Evolutionary conservation across 2,329 filamentous ascomycete species (phyloP), one percentile per base, ranked within the genome.

Genomic region (Pseudogymnoascus sp.): DNA sequence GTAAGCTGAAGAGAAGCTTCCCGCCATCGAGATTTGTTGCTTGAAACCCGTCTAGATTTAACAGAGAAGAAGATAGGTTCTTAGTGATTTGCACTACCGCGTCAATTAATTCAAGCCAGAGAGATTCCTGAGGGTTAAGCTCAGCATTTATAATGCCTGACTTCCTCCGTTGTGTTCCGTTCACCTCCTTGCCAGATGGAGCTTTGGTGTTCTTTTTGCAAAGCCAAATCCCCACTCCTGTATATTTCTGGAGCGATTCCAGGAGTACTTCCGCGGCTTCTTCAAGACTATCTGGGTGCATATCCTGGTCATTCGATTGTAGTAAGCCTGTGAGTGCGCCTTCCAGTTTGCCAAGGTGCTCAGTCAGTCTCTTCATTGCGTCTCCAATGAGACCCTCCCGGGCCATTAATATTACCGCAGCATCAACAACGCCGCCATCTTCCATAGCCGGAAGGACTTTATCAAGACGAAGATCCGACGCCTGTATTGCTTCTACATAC

Each of bases 181-280:
- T 56, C 5, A 61, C 1, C 8, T 40, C 33, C 37, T 61, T 61
- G 4, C 33, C 59, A 29, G 33, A 38, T 5, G 79, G 75, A 0
- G 82, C 83, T 70, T 88, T 90, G 59, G 85, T 91, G 72, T 96
- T 91, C 1, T 88, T 86, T 75, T 96, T 91, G 70, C 95, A 97
- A 11, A 99, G 80, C 95, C 95, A 99, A 61, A 96, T 93, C 13
- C 96, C 95, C 1, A 99, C 91, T 67, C 92, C 88, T 1, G 88
- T 86, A 75, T 96, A 97, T 73, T 96, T 97, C 65, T 96, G 87
- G 16, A 99, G 78, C 0, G 88, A 86, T 64, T 86, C 83, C 3
- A 96, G 80, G 1, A 96, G 80, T 63, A 93, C 88, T 63, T 88
- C 84, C 0, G 88, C 85, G 0, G 89, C 84, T 66, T 88, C 84